Evolutionary conservation across 2,329 filamentous ascomycete species (phyloP).

Genomic region (Fusarium pseudograminearum): DNA sequence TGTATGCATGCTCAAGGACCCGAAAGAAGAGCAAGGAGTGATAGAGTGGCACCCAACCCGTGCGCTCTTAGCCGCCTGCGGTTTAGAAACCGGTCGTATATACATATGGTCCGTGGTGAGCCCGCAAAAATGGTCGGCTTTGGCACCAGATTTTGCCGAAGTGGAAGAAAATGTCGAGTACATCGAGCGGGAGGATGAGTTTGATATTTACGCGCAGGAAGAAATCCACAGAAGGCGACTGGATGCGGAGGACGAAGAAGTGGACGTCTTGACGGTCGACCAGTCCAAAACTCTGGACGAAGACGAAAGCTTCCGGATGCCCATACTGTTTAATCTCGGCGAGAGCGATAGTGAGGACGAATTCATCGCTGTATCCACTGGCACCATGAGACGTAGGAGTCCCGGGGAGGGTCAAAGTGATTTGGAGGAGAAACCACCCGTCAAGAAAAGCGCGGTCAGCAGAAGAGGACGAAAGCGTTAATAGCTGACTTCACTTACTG

Average conservation of each 20-base stretch:
- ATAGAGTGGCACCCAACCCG: conserved; percentile 97
- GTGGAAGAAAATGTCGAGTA: conserved; percentile 99
- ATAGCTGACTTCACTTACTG: conserved; percentile 1
- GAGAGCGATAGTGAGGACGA: conserved; percentile 98
- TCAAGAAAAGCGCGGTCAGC: conserved; percentile 55
- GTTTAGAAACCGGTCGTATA: conserved; percentile 90
- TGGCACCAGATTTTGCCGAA: conserved; percentile 96
- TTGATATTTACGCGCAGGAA: conserved; percentile 95
- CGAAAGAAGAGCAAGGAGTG: conserved; percentile 94
- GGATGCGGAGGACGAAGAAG: conserved; percentile 91
- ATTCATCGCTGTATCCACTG: conserved; percentile 73
- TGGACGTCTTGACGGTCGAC: conserved; percentile 88
- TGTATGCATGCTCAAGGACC: conserved; percentile 96
- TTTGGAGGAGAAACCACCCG: conserved; percentile 54
- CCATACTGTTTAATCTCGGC: conserved; percentile 90
- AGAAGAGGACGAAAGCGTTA: conserved; percentile 56
- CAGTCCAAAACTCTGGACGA: conserved; percentile 71
- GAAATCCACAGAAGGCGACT: conserved; percentile 92
- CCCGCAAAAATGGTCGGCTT: conserved; percentile 95
- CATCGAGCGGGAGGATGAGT: conserved; percentile 94
- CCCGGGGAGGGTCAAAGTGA: conserved; percentile 78
- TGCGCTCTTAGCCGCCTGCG: conserved; percentile 89
- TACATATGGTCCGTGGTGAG: conserved; percentile 97
- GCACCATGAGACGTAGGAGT: conserved; percentile 89
- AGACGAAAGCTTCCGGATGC: conserved; percentile 83